Percentiles rank a stretch among this genome's conserved stretches.
phyloP scores from a whole-genome alignment of 2,329 filamentous ascomycete species.

The Fusarium circinatum region DNA sequence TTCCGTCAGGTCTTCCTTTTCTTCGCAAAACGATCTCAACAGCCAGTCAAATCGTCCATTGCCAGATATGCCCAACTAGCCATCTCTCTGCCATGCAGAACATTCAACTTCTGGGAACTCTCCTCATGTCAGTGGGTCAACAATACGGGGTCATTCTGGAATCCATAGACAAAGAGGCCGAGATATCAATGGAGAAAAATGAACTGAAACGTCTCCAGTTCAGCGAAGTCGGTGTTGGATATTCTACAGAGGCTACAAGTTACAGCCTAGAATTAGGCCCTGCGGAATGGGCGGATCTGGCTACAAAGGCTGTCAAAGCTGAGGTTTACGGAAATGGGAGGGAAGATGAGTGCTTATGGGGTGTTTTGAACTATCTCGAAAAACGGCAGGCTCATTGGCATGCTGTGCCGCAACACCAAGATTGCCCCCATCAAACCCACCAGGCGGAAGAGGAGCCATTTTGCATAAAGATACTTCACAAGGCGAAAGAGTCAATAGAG shows the following conservation, averaged over 20 bases:
- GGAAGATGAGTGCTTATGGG: not conserved
- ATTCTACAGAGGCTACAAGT: fast-evolving
- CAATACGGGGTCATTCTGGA: not conserved
- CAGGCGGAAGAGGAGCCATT: not conserved
- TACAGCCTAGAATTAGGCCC: not conserved
- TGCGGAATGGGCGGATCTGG: not conserved
- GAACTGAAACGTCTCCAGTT: not conserved
- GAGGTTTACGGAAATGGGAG: not conserved
- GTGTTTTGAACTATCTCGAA: not conserved
- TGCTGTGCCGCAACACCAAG: not conserved
- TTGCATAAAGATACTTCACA: slow-evolving; percentile 3
- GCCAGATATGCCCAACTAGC: not conserved
- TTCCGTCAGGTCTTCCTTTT: not conserved
- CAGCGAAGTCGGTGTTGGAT: no score
- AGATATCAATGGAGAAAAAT: fast-evolving
- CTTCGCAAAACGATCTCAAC: not conserved
- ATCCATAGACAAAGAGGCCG: not conserved
- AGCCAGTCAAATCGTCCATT: not conserved
- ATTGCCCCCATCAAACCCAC: not conserved
- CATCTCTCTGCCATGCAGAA: slow-evolving; percentile 5
- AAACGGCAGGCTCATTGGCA: not conserved
- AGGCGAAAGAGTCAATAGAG: not conserved
- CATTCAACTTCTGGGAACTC: not conserved
- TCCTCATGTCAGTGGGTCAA: not conserved
- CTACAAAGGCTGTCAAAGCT: not conserved